Base-by-base conservation (phyloP, 441 rosid genomes). In the Hypseocharis bilobata region DNA sequence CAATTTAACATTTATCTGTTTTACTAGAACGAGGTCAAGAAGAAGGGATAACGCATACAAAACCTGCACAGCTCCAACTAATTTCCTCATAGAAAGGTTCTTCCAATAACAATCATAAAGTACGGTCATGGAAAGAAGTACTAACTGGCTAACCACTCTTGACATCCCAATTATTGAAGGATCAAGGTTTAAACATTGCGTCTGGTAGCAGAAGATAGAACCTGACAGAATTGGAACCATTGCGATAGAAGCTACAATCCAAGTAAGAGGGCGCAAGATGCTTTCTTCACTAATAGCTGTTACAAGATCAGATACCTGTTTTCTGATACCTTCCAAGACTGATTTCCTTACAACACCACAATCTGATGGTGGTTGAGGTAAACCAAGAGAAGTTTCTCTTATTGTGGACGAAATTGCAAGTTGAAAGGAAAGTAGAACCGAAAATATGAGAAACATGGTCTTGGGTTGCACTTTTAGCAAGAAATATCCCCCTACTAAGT, bases 101-200 rank as follows among this genome's bases (percentile, higher is more conserved):
- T 85, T 86, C 86, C 82, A 85, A 74, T 54, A 81, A 2, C 82
- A 75, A 60, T 86, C 82, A 57, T 82, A 90, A 36, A 85, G 79
- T 20, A 88, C 72, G 7, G 89, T 78, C 72, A 78, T 65, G 20
- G 77, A 77, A 68, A 90, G 86, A 68, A 86, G 90, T 65, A 74
- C 74, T 72, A 83, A 54, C 71, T 90, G 96, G 57, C 96, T 86
- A 49, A 81, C 73, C 26, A 90, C 95, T 58, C 85, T 73, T 1
- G 96, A 88, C 88, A 81, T 83, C 60, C 96, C 95, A 14, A 90
- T 76, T 44, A 90, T 69, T 8, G 84, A 74, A 68, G 95, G 83
- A 66, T 88, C 82, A 1, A 90, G 85, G 27, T 84, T 72, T 1
- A 90, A 81, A 47, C 85, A 84, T 65, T 85, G 91, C 1, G 89